Percentiles rank a stretch among this genome's conserved stretches.
These are phyloP conservation scores for Pythium catenulatum DNA, from an alignment of 352 stramenopile genomes.

Conservation along the genomic window DNA sequence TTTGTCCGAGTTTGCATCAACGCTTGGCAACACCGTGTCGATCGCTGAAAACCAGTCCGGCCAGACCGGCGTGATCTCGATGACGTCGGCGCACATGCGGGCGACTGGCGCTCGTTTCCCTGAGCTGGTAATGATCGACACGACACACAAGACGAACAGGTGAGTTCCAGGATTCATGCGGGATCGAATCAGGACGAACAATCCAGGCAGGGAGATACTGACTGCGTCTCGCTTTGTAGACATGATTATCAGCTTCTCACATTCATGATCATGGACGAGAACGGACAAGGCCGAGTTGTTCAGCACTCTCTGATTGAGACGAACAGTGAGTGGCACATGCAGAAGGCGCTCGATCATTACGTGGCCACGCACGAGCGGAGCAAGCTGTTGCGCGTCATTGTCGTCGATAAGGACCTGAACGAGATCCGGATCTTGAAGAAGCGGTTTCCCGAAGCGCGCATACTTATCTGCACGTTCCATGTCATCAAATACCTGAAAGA, in stretches of 20 bases:
- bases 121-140: neutral
- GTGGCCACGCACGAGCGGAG: neutral
- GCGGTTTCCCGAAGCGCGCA: neutral
- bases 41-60: neutral
- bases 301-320: slow-evolving; percentile 38
- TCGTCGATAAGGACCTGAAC: slow-evolving; percentile 53
- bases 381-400: slow-evolving; percentile 1
- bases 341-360: slow-evolving; percentile 10
- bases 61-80: neutral
- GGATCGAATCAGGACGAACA: too few relatives aligned
- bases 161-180: too few relatives aligned
- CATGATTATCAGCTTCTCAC: slow-evolving; percentile 8
- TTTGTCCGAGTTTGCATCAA: neutral
- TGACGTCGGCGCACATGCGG: neutral
- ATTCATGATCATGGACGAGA: slow-evolving; percentile 14
- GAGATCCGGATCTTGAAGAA: slow-evolving; percentile 34
- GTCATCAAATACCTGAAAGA: slow-evolving; percentile 32
- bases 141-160: neutral
- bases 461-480: slow-evolving; percentile 39
- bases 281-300: neutral
- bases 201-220: too few relatives aligned
- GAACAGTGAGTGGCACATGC: slow-evolving; percentile 38
- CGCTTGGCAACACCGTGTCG: neutral
- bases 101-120: neutral
- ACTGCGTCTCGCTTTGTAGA: neutral